Percentiles rank a stretch among this genome's conserved stretches.
Conservation (phyloP, 2,329 filamentous ascomycete genomes). For the Esteya vermicola region DNA sequence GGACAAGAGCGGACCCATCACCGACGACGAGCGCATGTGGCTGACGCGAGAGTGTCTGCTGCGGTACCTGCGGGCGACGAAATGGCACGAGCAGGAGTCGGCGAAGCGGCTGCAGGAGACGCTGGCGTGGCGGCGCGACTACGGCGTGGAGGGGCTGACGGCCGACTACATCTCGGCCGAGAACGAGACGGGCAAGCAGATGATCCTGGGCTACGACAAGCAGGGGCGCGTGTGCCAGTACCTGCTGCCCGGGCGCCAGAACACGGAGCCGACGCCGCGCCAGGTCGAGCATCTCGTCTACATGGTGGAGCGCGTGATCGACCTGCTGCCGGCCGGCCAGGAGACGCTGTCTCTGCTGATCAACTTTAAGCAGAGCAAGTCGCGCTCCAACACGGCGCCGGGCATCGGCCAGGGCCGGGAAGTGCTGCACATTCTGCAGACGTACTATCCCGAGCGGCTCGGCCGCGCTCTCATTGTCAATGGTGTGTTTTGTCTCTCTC, state of each 20-base stretch:
- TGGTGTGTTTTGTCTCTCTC: conserved; percentile 48
- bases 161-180: conserved; percentile 82
- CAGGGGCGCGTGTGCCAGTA: conserved; percentile 80
- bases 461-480: conserved; percentile 84
- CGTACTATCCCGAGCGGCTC: conserved; percentile 86
- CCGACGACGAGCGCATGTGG: conserved; percentile 74
- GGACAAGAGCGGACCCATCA: conserved; percentile 49
- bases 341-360: conserved; percentile 80
- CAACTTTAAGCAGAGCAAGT: conserved; percentile 74
- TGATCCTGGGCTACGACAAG: conserved; percentile 77
- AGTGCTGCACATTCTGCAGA: conserved; percentile 83
- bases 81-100: conserved; percentile 69
- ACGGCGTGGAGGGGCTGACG: conserved; percentile 65
- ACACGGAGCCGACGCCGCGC: conserved; percentile 72
- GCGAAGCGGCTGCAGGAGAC: conserved; percentile 69
- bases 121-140: conserved; percentile 79
- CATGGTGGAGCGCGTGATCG: conserved; percentile 84
- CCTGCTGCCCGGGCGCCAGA: conserved; percentile 78
- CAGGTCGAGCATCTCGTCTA: conserved; percentile 91
- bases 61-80: conserved; percentile 84
- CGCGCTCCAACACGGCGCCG: conserved; percentile 58
- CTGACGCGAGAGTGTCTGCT: conserved; percentile 84
- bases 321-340: conserved; percentile 74
- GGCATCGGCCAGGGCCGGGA: conserved; percentile 63
- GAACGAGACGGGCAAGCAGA: conserved; percentile 93